Evolutionary conservation across 352 stramenopile species (phyloP).

Genomic region (Pythium biforme): DNA sequence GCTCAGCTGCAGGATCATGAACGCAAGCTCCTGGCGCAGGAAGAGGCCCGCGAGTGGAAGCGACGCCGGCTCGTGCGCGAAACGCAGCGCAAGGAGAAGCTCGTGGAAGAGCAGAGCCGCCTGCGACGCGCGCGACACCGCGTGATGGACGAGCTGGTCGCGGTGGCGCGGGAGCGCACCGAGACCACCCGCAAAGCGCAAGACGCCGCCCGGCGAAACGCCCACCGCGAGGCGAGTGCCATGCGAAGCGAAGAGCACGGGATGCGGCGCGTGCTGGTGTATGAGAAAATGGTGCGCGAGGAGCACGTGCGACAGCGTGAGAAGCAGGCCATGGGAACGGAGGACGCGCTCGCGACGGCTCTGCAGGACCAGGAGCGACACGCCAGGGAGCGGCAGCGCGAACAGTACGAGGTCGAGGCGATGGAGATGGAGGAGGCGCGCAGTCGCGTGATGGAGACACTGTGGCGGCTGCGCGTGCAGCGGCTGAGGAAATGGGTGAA

Average conservation of each 20-base stretch:
- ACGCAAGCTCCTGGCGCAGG: conserved; percentile 14
- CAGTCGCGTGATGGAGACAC: conserved; percentile 17
- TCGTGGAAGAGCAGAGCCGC: conserved; percentile 28
- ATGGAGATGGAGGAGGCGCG: conserved; percentile 15
- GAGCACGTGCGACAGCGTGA: conserved; percentile 24
- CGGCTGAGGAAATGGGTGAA: background rate
- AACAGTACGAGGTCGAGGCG: conserved; percentile 4
- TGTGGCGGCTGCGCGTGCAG: conserved; percentile 19
- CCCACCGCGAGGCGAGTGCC: conserved; percentile 33
- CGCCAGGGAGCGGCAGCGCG: background rate
- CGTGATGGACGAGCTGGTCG: conserved; percentile 35
- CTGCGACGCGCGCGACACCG: conserved; percentile 20
- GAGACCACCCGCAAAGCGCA: conserved; percentile 17
- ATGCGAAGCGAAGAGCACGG: conserved; percentile 55
- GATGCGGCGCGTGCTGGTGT: conserved; percentile 27
- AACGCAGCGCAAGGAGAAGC: conserved; percentile 7
- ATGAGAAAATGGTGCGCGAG: conserved; percentile 26
- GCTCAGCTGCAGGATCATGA: background rate
- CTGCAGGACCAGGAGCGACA: conserved; percentile 10
- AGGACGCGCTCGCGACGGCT: conserved; percentile 28
- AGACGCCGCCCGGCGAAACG: conserved; percentile 28
- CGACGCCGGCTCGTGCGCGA: background rate
- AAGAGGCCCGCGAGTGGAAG: conserved; percentile 18
- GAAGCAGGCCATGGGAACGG: conserved; percentile 30
- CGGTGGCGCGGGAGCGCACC: conserved; percentile 6